Evolutionary conservation across 2,329 filamentous ascomycete species (phyloP).

Genomic region (Calonectria hongkongensis): DNA sequence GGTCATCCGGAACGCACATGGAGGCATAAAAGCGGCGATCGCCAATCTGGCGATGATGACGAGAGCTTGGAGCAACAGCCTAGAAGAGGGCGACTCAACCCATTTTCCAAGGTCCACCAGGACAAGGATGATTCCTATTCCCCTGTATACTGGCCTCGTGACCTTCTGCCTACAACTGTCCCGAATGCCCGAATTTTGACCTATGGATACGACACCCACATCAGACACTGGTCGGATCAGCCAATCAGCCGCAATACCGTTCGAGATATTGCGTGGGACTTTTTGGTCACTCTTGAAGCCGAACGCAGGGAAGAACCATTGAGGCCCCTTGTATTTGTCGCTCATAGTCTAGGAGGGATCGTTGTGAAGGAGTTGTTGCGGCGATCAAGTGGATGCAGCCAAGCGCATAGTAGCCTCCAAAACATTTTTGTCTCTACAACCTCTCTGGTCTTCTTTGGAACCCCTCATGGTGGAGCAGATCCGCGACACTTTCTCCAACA

Average conservation of each 20-base stretch:
- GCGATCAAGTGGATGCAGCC: conserved; percentile 39
- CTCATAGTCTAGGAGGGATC: conserved; percentile 60
- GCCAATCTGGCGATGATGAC: conserved; percentile 15
- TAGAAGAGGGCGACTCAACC: conserved; percentile 11
- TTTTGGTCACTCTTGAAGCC: conserved; percentile 58
- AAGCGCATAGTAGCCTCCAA: conserved; percentile 36
- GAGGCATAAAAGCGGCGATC: conserved; percentile 40
- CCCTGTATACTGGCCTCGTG: conserved; percentile 50
- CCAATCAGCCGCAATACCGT: conserved; percentile 55
- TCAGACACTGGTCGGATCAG: conserved; percentile 51
- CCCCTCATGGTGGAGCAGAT: conserved; percentile 57
- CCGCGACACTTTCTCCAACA: conserved; percentile 53
- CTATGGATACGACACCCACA: conserved; percentile 56
- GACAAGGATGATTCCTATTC: neutral
- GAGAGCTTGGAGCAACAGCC: conserved; percentile 12
- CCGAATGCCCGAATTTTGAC: conserved; percentile 54
- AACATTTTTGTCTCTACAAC: conserved; percentile 48
- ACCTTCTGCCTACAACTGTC: conserved; percentile 47
- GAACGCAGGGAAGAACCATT: conserved; percentile 46
- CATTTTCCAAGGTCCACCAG: neutral
- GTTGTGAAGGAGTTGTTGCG: conserved; percentile 57
- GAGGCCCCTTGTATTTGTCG: conserved; percentile 57
- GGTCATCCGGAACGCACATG: conserved; percentile 51
- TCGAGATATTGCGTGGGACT: conserved; percentile 58
- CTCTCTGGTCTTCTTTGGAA: conserved; percentile 60